Conservation (phyloP, 2,329 filamentous ascomycete species). For the Cytospora leucostoma region DNA sequence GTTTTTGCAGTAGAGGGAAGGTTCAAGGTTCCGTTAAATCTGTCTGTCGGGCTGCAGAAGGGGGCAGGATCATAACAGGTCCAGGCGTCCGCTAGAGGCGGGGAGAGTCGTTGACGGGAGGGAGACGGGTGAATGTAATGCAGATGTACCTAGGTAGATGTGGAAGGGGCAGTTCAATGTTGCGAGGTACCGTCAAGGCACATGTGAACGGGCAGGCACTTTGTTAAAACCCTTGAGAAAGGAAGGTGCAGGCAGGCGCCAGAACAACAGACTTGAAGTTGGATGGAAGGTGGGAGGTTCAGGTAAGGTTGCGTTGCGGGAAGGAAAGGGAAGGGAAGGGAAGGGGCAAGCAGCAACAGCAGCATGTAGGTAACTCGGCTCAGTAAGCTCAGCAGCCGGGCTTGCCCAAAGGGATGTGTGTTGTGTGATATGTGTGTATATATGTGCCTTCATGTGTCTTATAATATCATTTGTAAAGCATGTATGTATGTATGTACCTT, state of each 20-base stretch:
- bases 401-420: not conserved
- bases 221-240: not conserved
- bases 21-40: slow-evolving; percentile 1
- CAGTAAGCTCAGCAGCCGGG: not conserved
- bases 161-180: not conserved
- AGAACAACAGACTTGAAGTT: not conserved
- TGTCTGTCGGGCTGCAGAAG: slow-evolving; percentile 15
- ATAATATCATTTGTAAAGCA: not conserved
- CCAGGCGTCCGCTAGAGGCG: slow-evolving; percentile 10
- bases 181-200: not conserved
- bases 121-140: not conserved
- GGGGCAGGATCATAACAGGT: slow-evolving; percentile 7
- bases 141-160: not conserved
- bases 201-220: not conserved
- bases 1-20: slow-evolving; percentile 5
- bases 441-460: not conserved
- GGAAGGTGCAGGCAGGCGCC: not conserved
- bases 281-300: not conserved
- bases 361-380: not conserved
- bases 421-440: not conserved
- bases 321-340: not conserved
- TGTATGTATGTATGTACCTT: slow-evolving; percentile 15
- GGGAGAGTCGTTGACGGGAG: slow-evolving; percentile 5
- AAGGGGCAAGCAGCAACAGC: not conserved
- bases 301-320: not conserved